A percentile compares a stretch with the other conserved stretches of the same genome.
Conservation (phyloP, 1,139 yeast genomes). For the Yamadazyma mexicana region DNA sequence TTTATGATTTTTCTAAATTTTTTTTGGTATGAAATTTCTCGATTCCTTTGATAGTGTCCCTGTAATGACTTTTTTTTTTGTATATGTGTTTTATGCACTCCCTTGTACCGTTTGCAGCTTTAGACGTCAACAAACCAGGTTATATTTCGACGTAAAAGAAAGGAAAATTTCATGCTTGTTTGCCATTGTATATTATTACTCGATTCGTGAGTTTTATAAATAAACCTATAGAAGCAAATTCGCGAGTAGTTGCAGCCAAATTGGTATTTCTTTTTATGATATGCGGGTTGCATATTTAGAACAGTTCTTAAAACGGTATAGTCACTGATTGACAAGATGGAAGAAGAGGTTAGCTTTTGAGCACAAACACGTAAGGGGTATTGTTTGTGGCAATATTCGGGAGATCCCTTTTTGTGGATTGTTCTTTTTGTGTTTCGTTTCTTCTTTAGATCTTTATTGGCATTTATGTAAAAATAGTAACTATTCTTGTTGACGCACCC, state of each 20-base stretch:
- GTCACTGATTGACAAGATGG: not conserved
- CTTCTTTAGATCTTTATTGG: not conserved
- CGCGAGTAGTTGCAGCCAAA: not conserved
- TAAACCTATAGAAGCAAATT: not conserved
- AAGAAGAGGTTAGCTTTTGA: not conserved
- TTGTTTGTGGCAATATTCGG: too few relatives aligned
- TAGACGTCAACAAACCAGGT: constrained; percentile 1
- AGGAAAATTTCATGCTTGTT: not conserved
- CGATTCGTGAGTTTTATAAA: not conserved
- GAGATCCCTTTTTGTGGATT: not conserved
- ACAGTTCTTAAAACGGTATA: too few relatives aligned
- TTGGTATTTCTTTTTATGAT: not conserved
- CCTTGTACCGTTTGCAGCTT: constrained; percentile 3
- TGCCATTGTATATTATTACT: constrained; percentile 1
- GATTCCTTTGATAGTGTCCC: not conserved
- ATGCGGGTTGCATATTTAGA: too few relatives aligned
- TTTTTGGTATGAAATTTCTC: not conserved
- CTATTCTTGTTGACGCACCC: constrained; percentile 60
- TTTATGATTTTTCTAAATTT: too few relatives aligned
- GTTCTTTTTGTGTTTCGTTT: not conserved
- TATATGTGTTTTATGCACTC: not conserved
- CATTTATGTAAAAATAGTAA: not conserved
- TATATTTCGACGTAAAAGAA: not conserved
- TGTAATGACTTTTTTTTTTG: too few relatives aligned
- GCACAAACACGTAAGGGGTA: too few relatives aligned